These are phyloP conservation scores for Xylariales sp. DNA, from an alignment of 2,329 filamentous ascomycete species.

Conservation along the genomic window DNA sequence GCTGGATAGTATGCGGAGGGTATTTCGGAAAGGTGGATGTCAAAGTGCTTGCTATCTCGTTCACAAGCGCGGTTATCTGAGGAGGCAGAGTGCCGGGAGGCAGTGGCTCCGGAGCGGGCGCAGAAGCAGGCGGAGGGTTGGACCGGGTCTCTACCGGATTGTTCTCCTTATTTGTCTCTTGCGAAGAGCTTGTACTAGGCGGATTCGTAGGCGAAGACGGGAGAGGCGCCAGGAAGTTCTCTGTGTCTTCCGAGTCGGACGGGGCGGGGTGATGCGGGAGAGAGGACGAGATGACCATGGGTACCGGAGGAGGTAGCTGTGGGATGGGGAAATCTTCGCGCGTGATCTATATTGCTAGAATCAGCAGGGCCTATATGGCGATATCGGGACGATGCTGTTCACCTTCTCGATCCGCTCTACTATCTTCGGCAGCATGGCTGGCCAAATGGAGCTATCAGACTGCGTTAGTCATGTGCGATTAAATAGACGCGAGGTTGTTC, in stretches of 20 bases:
- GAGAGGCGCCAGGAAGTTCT: conserved; percentile 39
- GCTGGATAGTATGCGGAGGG: conserved; percentile 90
- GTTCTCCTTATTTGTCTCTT: conserved; percentile 67
- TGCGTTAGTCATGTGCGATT: conserved; percentile 12
- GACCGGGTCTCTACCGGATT: conserved; percentile 23
- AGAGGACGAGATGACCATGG: conserved; percentile 21
- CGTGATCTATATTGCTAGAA: conserved; percentile 54
- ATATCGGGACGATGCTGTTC: conserved; percentile 9
- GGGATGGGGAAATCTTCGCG: conserved; percentile 72
- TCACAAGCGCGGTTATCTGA: conserved; percentile 58
- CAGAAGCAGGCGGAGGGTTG: conserved; percentile 30
- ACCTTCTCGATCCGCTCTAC: conserved; percentile 47
- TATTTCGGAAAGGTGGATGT: conserved; percentile 62
- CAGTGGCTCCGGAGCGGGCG: conserved; percentile 29
- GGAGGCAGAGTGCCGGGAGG: conserved; percentile 51
- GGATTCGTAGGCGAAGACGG: conserved; percentile 40
- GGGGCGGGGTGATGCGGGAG: conserved; percentile 32
- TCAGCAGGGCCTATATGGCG: conserved; percentile 12
- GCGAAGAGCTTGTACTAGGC: conserved; percentile 35
- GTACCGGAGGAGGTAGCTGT: conserved; percentile 40
- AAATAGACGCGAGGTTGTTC: conserved; percentile 19
- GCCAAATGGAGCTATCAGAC: conserved; percentile 31
- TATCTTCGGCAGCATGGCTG: conserved; percentile 31
- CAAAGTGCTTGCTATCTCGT: conserved; percentile 58
- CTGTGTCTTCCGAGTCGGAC: conserved; percentile 29